Conservation (phyloP, 257 asterid species). For the Primulina tabacum region DNA sequence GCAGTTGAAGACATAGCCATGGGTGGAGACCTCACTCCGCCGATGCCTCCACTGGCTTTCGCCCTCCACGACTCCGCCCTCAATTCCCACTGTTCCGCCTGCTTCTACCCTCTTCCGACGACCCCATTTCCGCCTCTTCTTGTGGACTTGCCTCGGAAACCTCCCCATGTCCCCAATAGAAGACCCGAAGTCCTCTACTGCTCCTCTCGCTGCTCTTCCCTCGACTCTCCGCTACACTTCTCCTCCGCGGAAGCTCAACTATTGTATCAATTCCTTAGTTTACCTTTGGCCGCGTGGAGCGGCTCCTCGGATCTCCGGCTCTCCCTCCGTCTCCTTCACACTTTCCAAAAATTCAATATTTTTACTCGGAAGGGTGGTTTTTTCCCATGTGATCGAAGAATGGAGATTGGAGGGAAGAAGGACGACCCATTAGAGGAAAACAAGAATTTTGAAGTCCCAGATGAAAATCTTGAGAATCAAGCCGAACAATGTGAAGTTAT, state of each 20-base stretch:
- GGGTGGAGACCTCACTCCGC: constrained; percentile 64
- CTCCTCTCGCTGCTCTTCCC: constrained; percentile 58
- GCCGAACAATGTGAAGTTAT: not conserved
- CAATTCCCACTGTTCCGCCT: constrained; percentile 66
- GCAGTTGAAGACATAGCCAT: constrained; percentile 40
- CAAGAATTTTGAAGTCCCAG: not conserved
- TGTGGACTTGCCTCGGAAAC: not conserved
- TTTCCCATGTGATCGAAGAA: constrained; percentile 27
- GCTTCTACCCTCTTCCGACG: constrained; percentile 47
- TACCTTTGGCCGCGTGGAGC: constrained; percentile 32
- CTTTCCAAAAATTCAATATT: constrained; percentile 20
- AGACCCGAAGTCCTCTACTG: constrained; percentile 52
- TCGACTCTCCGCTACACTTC: constrained; percentile 48
- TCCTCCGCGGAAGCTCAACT: constrained; percentile 54
- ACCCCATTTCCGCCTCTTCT: constrained; percentile 22
- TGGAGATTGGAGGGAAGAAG: constrained; percentile 11
- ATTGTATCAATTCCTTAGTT: constrained; percentile 29
- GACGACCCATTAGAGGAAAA: not conserved
- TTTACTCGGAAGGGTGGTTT: not conserved
- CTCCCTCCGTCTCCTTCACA: constrained; percentile 58
- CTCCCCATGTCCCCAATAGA: constrained; percentile 20
- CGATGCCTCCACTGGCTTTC: constrained; percentile 58
- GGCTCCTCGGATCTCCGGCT: constrained; percentile 67
- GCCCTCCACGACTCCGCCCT: constrained; percentile 57
- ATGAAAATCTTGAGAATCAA: not conserved